Base-by-base conservation (phyloP, 768 basidiomycete species). In the Agaricus blazei region DNA sequence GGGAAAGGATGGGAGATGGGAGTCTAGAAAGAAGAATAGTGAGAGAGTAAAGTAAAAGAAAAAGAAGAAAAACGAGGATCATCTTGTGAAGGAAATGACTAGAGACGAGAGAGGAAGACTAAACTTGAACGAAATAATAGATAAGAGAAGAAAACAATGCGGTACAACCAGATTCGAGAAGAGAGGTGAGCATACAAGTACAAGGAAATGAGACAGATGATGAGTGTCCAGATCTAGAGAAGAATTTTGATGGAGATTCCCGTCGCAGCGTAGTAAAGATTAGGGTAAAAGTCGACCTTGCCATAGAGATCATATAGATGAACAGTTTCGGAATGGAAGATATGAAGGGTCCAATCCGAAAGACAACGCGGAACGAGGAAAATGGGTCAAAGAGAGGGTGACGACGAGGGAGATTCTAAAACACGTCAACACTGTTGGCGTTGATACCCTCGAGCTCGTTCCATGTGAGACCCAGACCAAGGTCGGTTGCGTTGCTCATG, bases 61-160 rank as follows among this genome's bases (percentile, higher is more conserved):
- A 61, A 60, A 51, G 41, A 42, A 59, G 64, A 65, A 62, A 61
- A 60, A 61, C 62, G 59, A 61, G 61, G 62, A 52, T 42, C 51
- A 57, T 51, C 52, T 60, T 29, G 5, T 28, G 27, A 51, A 48
- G 27, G 41, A 46, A 56, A 48, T 56, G 27, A 31, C 23, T 53
- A 52, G 47, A 58, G 48, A 51, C 54, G 48, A 62, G 51, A 60
- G 57, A 49, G 55, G 48, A 46, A 45, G 48, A 36, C 15, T 49
- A 24, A 57, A 14, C 52, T 46, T 41, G 26, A 47, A 58, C 54
- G 48, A 57, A 23, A 23, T 15, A 9, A 41, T 23, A 41, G 36
- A 51, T 15, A 44, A 44, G 45, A 47, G 38, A 40, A 19, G 52
- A 40, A 45, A 54, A 31, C 34, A 31, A 47, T 46, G 19, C 65